Conservation (phyloP, 805 yeast genomes). For the Suhomyces xylopsoci region DNA sequence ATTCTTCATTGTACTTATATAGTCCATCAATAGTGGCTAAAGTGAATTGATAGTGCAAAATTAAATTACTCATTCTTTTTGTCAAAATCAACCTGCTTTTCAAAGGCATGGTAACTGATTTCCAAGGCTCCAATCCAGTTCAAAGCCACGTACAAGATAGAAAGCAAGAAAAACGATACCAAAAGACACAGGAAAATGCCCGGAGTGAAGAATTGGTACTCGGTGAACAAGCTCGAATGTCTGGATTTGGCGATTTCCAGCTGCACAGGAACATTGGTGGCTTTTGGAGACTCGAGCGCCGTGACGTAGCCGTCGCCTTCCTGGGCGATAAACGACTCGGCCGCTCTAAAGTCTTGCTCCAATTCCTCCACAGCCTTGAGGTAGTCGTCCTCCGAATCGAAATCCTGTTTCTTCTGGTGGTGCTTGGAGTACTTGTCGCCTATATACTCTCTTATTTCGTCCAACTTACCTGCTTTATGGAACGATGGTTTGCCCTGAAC, state of each 20-base stretch:
- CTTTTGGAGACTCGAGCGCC: constrained; percentile 13
- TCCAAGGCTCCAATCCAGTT: constrained; percentile 69
- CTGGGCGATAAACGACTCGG: constrained; percentile 29
- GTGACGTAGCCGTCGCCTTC: constrained; percentile 24
- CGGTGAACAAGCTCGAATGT: constrained; percentile 50
- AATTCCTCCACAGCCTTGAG: constrained; percentile 17
- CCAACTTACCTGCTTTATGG: constrained; percentile 19
- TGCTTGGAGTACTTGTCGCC: constrained; percentile 18
- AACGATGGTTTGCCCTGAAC: constrained; percentile 33
- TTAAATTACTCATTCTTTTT: constrained; percentile 33
- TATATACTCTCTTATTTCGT: constrained; percentile 20
- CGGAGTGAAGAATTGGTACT: constrained; percentile 70
- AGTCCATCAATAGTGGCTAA: too few species aligned
- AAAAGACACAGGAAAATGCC: constrained; percentile 77
- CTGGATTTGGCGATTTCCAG: constrained; percentile 2
- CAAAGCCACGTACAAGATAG: constrained; percentile 59
- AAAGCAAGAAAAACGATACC: constrained; percentile 58
- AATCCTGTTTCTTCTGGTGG: constrained; percentile 16
- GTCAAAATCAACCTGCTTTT: constrained; percentile 56
- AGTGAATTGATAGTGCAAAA: too few species aligned
- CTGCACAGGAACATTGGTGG: constrained; percentile 2
- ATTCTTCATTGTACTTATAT: too few species aligned
- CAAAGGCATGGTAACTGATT: constrained; percentile 80
- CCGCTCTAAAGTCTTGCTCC: constrained; percentile 31
- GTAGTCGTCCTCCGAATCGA: constrained; percentile 11